Percentiles rank a stretch among this genome's conserved stretches.
These are phyloP conservation scores for Apiotrichum domesticum DNA, from an alignment of 1,284 basidiomycete species.

Conservation along the genomic window DNA sequence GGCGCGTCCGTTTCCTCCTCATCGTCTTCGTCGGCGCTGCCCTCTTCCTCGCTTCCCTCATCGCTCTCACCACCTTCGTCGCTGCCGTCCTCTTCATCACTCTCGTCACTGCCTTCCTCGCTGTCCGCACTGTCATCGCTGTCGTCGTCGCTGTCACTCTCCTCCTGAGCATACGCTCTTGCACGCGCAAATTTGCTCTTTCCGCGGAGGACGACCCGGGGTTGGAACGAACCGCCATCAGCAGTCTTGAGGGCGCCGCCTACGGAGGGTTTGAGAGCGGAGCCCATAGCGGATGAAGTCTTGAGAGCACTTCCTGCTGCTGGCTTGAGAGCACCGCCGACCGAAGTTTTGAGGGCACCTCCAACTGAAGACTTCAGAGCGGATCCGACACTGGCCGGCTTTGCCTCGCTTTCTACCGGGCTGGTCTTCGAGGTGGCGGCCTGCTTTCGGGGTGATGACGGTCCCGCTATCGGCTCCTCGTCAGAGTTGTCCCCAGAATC, in stretches of 20 bases:
- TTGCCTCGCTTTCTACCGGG: not conserved
- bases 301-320: slow-evolving; percentile 1
- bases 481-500: slow-evolving; percentile 14
- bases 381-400: not conserved
- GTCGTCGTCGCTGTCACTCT: slow-evolving; percentile 1
- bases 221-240: slow-evolving; percentile 26
- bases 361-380: not conserved
- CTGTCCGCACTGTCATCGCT: slow-evolving; percentile 8
- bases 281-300: not conserved
- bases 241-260: slow-evolving; percentile 15
- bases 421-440: not conserved
- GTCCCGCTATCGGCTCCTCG: slow-evolving; percentile 4
- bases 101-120: slow-evolving; percentile 16
- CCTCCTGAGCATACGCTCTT: slow-evolving; percentile 9
- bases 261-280: slow-evolving; percentile 1
- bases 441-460: slow-evolving; percentile 5
- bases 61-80: slow-evolving; percentile 22
- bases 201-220: slow-evolving; percentile 26
- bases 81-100: slow-evolving; percentile 20
- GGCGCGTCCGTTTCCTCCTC: slow-evolving; percentile 17
- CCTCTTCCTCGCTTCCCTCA: slow-evolving; percentile 12
- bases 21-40: slow-evolving; percentile 15
- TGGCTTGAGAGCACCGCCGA: slow-evolving; percentile 1
- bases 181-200: slow-evolving; percentile 21
- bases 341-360: not conserved